Evolutionary conservation across 192 early-diverging fungal species (phyloP), one percentile per base, ranked within the genome.

Genomic region (Backusella morwellensis): DNA sequence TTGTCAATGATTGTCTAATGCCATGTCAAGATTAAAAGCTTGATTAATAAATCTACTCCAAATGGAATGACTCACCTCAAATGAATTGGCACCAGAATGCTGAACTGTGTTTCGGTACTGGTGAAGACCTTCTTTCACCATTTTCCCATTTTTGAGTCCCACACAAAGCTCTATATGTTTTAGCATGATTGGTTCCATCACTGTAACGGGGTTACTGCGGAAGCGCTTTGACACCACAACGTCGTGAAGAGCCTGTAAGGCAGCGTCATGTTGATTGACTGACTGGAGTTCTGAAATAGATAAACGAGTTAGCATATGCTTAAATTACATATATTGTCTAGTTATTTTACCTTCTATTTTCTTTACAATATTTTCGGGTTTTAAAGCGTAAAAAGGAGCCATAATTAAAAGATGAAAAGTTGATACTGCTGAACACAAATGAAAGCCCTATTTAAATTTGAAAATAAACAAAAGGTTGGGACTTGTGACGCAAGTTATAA

Each of bases 91-190:
- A 75, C 92, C 94, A 73, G 90, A 93, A 86, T 98, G 95, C 88
- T 99, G 97, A 63, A 95, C 93, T 83, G 97, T 96, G 89, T 98
- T 98, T 86, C 97, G 98, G 88, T 96, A 99, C 87, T 98, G 95
- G 78, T 94, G 93, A 80, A 99, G 89, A 70, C 92, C 96, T 85
- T 99, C 96, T 85, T 97, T 96, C 36, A 93, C 94, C 66, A 92
- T 86, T 88, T 96, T 96, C 68, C 96, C 95, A 79, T 94, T 92
- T 66, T 93, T 88, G 34, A 95, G 87, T 76, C 91, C 85, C 14
- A 99, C 95, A 77, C 92, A 92, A 66, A 99, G 90, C 83, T 97
- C 94, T 47, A 98, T 89, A 82, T 96, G 97, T 80, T 94, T 93
- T 78, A 95, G 87, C 86, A 98, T 90, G 74, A 97, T 95, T 70